Evolutionary conservation across 805 yeast species (phyloP).

Genomic region (Teunomyces kruisii): DNA sequence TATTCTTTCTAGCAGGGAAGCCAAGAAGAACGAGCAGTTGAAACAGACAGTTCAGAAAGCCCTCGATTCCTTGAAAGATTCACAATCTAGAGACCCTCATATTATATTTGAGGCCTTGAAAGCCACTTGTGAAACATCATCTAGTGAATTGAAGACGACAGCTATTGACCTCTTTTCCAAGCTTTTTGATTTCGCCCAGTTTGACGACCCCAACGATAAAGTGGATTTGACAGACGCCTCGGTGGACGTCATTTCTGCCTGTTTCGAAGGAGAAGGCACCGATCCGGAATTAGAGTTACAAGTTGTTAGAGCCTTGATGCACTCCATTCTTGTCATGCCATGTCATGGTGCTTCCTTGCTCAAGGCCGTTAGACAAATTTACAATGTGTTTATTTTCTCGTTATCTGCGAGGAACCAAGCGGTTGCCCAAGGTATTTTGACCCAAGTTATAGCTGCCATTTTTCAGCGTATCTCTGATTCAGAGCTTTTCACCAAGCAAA

Average conservation of each 20-base stretch:
- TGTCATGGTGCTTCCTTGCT: slow-evolving; percentile 88
- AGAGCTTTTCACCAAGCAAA: slow-evolving; percentile 11
- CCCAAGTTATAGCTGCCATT: slow-evolving; percentile 84
- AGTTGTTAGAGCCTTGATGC: slow-evolving; percentile 86
- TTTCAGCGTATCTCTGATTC: slow-evolving; percentile 62
- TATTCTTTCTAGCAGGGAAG: slow-evolving; percentile 60
- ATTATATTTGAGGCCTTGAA: slow-evolving; percentile 79
- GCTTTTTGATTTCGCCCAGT: slow-evolving; percentile 80
- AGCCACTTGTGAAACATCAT: slow-evolving; percentile 65
- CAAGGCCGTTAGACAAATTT: slow-evolving; percentile 90
- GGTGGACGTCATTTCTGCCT: slow-evolving; percentile 76
- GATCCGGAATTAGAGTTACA: slow-evolving; percentile 88
- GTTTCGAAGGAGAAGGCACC: slow-evolving; percentile 91
- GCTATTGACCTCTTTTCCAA: slow-evolving; percentile 88
- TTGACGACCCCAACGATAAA: slow-evolving; percentile 57
- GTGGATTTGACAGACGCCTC: slow-evolving; percentile 74
- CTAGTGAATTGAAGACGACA: slow-evolving; percentile 59
- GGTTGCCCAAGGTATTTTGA: slow-evolving; percentile 91
- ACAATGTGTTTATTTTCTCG: slow-evolving; percentile 86
- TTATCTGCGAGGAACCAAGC: slow-evolving; percentile 82
- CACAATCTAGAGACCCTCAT: slow-evolving; percentile 43
- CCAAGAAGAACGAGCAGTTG: slow-evolving; percentile 48
- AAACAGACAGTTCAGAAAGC: slow-evolving; percentile 40
- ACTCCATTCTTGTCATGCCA: slow-evolving; percentile 79
- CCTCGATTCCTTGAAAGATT: slow-evolving; percentile 40